A percentile compares a stretch with the other conserved stretches of the same genome.
These are phyloP conservation scores for Neurospora sp. DNA, from an alignment of 495 filamentous ascomycete species.

Conservation along the genomic window DNA sequence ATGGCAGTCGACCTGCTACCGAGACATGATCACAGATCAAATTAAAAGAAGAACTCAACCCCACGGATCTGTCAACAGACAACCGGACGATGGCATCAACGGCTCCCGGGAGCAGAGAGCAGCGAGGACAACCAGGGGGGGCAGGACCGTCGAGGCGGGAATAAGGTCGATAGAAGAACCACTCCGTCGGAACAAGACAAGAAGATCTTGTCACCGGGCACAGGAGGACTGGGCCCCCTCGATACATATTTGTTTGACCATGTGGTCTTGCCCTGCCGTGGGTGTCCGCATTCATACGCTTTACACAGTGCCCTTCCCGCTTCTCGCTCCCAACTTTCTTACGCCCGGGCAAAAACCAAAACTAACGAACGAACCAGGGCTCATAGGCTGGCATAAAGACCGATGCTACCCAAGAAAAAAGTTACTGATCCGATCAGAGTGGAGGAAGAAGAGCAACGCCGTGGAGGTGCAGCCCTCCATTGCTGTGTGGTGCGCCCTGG, in stretches of 20 bases:
- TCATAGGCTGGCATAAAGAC: neutral
- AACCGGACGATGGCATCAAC: neutral
- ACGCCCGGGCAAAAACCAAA: neutral
- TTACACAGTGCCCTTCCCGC: neutral
- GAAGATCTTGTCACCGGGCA: conserved; percentile 14
- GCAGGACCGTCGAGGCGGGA: neutral
- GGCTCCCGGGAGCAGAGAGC: neutral
- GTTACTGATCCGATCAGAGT: neutral
- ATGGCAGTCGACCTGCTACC: conserved; percentile 12
- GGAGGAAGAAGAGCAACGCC: neutral
- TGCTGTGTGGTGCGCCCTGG: neutral
- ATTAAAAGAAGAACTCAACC: neutral
- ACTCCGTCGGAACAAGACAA: conserved; percentile 1
- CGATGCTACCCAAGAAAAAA: neutral
- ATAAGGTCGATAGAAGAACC: neutral
- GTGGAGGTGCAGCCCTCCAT: neutral
- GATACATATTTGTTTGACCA: neutral
- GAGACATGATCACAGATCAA: conserved; percentile 17
- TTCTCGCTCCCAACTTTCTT: neutral
- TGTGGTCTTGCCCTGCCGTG: neutral
- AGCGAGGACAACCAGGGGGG: neutral
- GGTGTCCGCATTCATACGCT: neutral
- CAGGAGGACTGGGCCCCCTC: neutral
- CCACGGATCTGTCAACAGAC: neutral
- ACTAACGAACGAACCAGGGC: neutral